These are phyloP conservation scores for Citrullus amarus DNA, from an alignment of 306 rosid genomes.

Conservation along the genomic window DNA sequence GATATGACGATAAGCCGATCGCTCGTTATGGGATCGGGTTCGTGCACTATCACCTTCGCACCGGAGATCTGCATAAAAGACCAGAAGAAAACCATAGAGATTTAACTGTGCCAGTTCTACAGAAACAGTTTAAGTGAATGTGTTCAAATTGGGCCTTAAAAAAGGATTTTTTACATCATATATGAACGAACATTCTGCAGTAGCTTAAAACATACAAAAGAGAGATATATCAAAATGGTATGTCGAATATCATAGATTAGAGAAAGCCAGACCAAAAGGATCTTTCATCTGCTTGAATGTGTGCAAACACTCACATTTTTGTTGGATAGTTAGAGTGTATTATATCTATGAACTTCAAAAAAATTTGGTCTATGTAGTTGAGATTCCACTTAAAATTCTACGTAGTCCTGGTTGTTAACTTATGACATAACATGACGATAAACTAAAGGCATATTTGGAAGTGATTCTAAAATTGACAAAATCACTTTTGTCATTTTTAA, in stretches of 20 bases:
- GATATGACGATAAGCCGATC: conserved; percentile 72
- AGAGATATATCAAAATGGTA: neutral
- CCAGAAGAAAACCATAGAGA: neutral
- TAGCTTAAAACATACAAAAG: neutral
- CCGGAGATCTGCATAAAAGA: conserved; percentile 63
- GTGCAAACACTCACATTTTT: no score
- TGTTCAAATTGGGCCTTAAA: neutral
- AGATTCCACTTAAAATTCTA: no score
- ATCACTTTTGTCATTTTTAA: no score
- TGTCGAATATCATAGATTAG: neutral
- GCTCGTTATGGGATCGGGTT: conserved; percentile 58
- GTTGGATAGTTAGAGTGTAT: neutral
- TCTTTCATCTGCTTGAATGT: neutral
- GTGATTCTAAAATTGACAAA: no score
- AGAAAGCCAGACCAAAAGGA: neutral
- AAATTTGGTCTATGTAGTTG: no score
- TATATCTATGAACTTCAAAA: no score
- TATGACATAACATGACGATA: no score
- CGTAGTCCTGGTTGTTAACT: no score
- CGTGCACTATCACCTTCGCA: conserved; percentile 73
- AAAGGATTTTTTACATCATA: neutral
- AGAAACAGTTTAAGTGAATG: neutral
- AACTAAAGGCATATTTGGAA: no score
- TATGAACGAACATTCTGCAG: neutral
- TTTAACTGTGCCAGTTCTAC: neutral